Conservation (phyloP, 345 rosid genomes). For the Linum lewisii region DNA sequence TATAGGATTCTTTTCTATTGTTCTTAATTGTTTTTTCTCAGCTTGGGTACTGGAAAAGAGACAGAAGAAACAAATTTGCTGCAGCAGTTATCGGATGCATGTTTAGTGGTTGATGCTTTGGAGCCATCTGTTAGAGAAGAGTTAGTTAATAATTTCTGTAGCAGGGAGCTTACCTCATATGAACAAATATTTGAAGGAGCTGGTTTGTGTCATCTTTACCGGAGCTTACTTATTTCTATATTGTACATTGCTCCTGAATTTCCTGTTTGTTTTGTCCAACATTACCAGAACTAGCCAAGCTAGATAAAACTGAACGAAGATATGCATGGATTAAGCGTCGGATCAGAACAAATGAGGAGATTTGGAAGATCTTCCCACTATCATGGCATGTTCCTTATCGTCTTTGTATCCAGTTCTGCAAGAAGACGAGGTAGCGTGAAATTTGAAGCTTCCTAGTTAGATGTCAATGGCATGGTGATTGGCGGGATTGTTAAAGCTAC, state of each 20-base stretch:
- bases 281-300: conserved; percentile 72
- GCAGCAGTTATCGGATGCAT: conserved; percentile 88
- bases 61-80: conserved; percentile 76
- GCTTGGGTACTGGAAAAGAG: conserved; percentile 98
- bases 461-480: background rate
- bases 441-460: background rate
- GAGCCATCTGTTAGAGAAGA: conserved; percentile 99
- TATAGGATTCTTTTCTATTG: conserved; percentile 5
- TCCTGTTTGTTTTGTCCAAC: background rate
- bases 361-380: conserved; percentile 90
- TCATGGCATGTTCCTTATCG: conserved; percentile 98
- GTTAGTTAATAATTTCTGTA: conserved; percentile 95
- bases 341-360: conserved; percentile 91
- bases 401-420: conserved; percentile 89
- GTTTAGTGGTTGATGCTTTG: conserved; percentile 93
- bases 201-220: conserved; percentile 36
- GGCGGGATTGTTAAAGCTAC: background rate
- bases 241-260: conserved; percentile 11
- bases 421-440: conserved; percentile 64
- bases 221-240: background rate
- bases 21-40: conserved; percentile 30
- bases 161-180: conserved; percentile 92
- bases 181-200: conserved; percentile 99
- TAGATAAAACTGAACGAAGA: conserved; percentile 92
- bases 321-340: conserved; percentile 98